Percentiles rank a stretch among this genome's conserved stretches.
Conservation (phyloP, 768 basidiomycete species). For the Podaxis mareebaensis region DNA sequence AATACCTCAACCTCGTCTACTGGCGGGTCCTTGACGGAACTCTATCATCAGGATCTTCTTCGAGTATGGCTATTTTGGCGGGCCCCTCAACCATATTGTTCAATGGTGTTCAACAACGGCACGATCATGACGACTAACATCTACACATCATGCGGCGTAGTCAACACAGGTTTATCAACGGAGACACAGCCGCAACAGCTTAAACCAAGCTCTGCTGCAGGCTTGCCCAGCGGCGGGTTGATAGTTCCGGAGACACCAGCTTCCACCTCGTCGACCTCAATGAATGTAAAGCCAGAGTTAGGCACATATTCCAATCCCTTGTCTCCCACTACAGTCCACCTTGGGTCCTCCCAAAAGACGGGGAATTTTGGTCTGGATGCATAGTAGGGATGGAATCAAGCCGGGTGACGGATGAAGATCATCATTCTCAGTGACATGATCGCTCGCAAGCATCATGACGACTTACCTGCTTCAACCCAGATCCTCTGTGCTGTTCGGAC, state of each 20-base stretch:
- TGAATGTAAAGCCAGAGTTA: neutral
- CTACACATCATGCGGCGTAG: neutral
- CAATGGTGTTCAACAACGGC: neutral
- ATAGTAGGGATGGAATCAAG: neutral
- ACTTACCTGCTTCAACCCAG: too few species aligned
- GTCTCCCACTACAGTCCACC: neutral
- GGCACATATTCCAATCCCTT: neutral
- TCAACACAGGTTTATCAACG: neutral
- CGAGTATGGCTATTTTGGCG: slow-evolving; percentile 9
- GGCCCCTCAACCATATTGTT: neutral
- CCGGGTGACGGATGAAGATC: neutral
- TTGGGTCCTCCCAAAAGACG: neutral
- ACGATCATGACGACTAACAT: neutral
- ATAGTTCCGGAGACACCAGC: neutral
- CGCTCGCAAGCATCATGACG: too few species aligned
- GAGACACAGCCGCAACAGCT: neutral
- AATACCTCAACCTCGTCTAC: neutral
- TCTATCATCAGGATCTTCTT: slow-evolving; percentile 9
- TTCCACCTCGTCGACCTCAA: neutral
- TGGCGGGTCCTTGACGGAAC: neutral
- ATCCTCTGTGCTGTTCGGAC: too few species aligned
- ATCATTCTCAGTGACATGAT: neutral
- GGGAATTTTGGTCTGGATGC: neutral
- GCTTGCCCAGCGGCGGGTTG: neutral
- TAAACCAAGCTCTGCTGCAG: neutral